Evolutionary conservation across 495 filamentous ascomycete species (phyloP).

Genomic region (Aspergillus cavernicola): DNA sequence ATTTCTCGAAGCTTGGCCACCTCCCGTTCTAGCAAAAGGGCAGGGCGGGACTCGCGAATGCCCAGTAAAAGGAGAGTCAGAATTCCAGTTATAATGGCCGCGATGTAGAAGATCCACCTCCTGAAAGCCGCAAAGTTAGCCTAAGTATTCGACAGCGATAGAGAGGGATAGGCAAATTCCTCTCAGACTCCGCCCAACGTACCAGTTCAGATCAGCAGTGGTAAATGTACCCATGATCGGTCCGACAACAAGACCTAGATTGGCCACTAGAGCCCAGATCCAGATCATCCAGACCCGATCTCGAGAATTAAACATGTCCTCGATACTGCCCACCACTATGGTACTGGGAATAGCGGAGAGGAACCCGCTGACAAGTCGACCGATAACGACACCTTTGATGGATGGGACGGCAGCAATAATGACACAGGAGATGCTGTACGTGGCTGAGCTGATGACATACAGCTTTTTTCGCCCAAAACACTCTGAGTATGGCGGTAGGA

Average conservation of each 20-base stretch:
- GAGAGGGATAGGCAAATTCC: neutral
- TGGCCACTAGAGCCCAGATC: conserved; percentile 42
- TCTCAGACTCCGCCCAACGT: conserved; percentile 3
- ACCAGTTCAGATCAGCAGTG: conserved; percentile 31
- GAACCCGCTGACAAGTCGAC: conserved; percentile 44
- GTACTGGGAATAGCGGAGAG: conserved; percentile 49
- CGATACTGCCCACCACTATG: conserved; percentile 49
- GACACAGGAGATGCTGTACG: conserved; percentile 42
- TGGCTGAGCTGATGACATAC: conserved; percentile 43
- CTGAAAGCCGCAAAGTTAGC: conserved; percentile 8
- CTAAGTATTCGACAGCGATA: neutral
- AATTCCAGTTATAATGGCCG: conserved; percentile 36
- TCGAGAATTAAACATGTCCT: conserved; percentile 49
- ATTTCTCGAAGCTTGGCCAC: conserved; percentile 25
- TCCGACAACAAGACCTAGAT: conserved; percentile 41
- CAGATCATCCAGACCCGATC: conserved; percentile 48
- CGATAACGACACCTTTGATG: conserved; percentile 33
- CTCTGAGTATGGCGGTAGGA: conserved; percentile 52
- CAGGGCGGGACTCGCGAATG: conserved; percentile 44
- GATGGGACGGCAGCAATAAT: conserved; percentile 38
- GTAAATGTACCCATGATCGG: conserved; percentile 45
- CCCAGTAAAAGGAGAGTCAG: conserved; percentile 30
- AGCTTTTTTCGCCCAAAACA: conserved; percentile 48
- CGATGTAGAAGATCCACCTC: conserved; percentile 38
- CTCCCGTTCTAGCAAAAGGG: conserved; percentile 34